Evolutionary conservation across 148 eudicot genomes (phyloP).

Genomic region (Dysphania ambrosioides): DNA sequence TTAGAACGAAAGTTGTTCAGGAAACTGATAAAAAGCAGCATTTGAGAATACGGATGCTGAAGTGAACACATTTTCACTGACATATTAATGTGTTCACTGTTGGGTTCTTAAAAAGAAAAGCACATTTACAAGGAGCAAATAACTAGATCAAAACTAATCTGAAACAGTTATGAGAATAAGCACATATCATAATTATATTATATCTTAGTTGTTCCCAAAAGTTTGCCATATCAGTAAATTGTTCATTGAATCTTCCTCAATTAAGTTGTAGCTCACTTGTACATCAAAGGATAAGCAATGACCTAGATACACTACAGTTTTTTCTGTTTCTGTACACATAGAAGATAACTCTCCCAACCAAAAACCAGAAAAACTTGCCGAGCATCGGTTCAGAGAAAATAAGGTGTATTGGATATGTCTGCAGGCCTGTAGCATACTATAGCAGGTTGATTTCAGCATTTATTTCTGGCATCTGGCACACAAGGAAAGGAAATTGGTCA

Average conservation of each 20-base stretch:
- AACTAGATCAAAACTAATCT: neutral
- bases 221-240: neutral
- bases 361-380: neutral
- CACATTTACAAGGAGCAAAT: neutral
- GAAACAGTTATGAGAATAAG: neutral
- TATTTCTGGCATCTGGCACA: conserved; percentile 11
- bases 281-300: neutral
- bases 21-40: too few relatives aligned
- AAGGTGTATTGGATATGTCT: neutral
- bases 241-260: neutral
- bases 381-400: neutral
- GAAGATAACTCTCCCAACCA: neutral
- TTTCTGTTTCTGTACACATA: conserved; percentile 16
- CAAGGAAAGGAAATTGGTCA: neutral
- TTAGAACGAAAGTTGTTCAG: too few relatives aligned
- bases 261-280: conserved; percentile 2
- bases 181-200: neutral
- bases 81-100: neutral
- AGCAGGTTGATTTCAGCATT: neutral
- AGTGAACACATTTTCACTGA: neutral
- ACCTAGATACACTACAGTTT: conserved; percentile 1
- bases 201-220: neutral
- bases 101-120: neutral
- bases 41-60: too few relatives aligned
- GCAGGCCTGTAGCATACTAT: conserved; percentile 7